Conservation (phyloP, 1,139 yeast species). For the Geotrichum reessii region DNA sequence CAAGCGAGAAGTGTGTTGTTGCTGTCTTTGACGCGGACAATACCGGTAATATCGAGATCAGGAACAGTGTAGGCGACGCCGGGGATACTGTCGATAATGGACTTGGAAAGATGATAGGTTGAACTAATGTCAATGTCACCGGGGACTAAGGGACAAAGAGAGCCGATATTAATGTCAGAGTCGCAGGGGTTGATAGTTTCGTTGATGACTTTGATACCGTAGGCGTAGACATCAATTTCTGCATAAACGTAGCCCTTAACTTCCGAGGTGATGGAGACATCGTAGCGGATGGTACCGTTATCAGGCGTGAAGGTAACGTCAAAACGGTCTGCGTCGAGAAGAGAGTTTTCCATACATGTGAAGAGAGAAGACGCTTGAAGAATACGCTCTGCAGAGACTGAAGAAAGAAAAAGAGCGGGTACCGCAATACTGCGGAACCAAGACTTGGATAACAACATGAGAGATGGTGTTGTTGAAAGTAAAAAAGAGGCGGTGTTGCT, state of each 20-base stretch:
- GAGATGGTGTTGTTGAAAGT: not conserved
- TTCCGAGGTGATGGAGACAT: constrained; percentile 72
- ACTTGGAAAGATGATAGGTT: constrained; percentile 42
- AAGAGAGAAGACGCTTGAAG: constrained; percentile 50
- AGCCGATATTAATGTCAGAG: constrained; percentile 38
- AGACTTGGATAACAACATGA: not conserved
- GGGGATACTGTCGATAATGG: constrained; percentile 57
- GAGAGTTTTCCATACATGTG: constrained; percentile 90
- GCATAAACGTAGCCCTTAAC: constrained; percentile 73
- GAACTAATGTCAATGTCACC: constrained; percentile 77
- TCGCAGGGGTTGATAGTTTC: constrained; percentile 62
- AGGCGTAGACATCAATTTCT: constrained; percentile 62
- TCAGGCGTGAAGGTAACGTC: constrained; percentile 68
- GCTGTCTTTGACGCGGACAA: constrained; percentile 48
- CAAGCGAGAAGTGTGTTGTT: constrained; percentile 60
- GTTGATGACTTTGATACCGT: constrained; percentile 66
- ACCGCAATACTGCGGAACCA: not conserved
- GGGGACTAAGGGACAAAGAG: constrained; percentile 75
- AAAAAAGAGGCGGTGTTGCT: not conserved
- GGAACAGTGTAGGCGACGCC: constrained; percentile 85
- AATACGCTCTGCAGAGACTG: constrained; percentile 22
- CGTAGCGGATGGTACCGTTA: constrained; percentile 57
- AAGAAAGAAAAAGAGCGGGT: not conserved
- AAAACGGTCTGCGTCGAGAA: constrained; percentile 74
- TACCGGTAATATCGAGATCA: constrained; percentile 88